These are phyloP conservation scores for Phytophthora cryptogea DNA, from an alignment of 352 stramenopile genomes.

Conservation along the genomic window DNA sequence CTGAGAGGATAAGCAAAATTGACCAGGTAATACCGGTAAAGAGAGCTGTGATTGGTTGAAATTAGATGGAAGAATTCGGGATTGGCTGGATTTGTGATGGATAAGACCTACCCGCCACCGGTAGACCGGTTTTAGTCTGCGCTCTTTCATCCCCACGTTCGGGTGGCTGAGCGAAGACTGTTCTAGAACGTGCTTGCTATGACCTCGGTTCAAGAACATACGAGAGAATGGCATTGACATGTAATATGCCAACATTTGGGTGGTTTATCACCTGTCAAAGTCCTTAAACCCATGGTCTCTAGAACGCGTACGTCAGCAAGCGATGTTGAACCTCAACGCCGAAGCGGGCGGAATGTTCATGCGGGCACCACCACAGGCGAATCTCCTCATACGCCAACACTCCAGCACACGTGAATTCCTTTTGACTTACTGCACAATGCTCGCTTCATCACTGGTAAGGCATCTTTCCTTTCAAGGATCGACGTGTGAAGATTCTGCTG, in stretches of 20 bases:
- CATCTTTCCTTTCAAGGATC: neutral
- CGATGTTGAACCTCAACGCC: neutral
- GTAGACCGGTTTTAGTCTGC: neutral
- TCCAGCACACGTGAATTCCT: too few species aligned
- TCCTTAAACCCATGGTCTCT: slow-evolving; percentile 1
- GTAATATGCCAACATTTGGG: neutral
- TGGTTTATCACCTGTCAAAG: neutral
- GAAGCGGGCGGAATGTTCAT: neutral
- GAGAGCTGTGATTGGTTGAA: neutral
- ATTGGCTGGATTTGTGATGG: slow-evolving; percentile 1
- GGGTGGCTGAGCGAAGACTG: slow-evolving; percentile 19
- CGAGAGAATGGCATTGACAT: neutral
- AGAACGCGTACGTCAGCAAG: neutral
- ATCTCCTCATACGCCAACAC: too few species aligned
- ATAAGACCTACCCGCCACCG: neutral
- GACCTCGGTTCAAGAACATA: slow-evolving; percentile 1
- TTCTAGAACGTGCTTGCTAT: slow-evolving; percentile 27
- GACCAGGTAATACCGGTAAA: neutral
- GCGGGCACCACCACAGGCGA: too few species aligned
- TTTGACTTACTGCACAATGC: neutral
- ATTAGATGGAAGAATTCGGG: neutral
- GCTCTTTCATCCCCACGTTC: slow-evolving; percentile 5
- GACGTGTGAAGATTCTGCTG: too few species aligned
- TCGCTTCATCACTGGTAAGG: neutral
- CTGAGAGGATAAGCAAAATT: too few species aligned